A percentile compares a stretch with the other conserved stretches of the same genome.
phyloP scores from a whole-genome alignment of 2,329 filamentous ascomycete species.

The Botrytis fragariae region DNA sequence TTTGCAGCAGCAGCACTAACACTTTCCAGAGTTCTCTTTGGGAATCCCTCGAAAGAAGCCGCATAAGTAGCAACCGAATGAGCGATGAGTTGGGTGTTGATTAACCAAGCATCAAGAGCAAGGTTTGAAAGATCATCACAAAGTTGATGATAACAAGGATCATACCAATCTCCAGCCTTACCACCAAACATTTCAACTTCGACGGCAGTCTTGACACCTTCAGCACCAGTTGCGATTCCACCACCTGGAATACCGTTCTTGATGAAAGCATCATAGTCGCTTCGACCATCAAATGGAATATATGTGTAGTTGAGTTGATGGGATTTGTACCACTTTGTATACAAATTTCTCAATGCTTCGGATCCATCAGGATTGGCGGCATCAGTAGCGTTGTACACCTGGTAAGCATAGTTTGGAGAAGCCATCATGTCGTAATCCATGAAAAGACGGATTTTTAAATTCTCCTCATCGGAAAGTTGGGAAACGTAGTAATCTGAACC shows the following conservation, averaged over 20 bases:
- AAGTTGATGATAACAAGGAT: conserved; percentile 61
- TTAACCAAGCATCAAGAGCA: conserved; percentile 58
- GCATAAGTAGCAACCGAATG: conserved; percentile 72
- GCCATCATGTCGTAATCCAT: conserved; percentile 72
- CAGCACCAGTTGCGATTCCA: conserved; percentile 75
- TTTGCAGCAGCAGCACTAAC: conserved; percentile 29
- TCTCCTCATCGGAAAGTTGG: conserved; percentile 55
- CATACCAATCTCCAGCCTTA: conserved; percentile 57
- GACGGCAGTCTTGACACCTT: conserved; percentile 68
- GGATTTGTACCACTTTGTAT: conserved; percentile 63
- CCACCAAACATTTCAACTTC: conserved; percentile 71
- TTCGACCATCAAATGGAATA: conserved; percentile 74
- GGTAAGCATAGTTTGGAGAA: conserved; percentile 64
- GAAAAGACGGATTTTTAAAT: conserved; percentile 60
- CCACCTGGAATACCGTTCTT: conserved; percentile 69
- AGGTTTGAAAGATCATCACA: conserved; percentile 59
- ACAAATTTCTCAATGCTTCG: conserved; percentile 65
- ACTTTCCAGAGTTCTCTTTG: conserved; percentile 45
- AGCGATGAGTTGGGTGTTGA: conserved; percentile 65
- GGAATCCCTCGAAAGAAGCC: conserved; percentile 62
- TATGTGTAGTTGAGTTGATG: conserved; percentile 65
- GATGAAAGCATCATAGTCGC: conserved; percentile 78
- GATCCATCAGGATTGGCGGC: conserved; percentile 68
- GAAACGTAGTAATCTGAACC: conserved; percentile 62
- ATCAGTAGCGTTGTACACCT: conserved; percentile 72